Base-by-base conservation (phyloP, 352 stramenopile species). In the Phytophthora niederhauseri region DNA sequence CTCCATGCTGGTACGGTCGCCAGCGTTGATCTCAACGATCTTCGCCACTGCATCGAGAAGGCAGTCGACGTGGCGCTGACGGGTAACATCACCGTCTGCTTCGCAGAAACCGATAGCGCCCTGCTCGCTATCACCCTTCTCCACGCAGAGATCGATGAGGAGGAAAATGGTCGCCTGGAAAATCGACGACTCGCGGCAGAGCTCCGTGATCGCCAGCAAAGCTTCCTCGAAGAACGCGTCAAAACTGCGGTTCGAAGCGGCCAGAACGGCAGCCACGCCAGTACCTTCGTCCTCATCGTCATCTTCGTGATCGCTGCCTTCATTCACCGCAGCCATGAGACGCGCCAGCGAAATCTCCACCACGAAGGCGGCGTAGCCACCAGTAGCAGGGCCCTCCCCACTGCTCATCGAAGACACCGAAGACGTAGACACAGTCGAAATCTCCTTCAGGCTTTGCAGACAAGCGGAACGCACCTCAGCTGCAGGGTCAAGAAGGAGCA, bases 101-200 rank as follows among this genome's bases (percentile, higher is more conserved):
- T 78, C 74, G 41, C 69, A 76, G 72, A 90, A 80, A 73, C 70
- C 28, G 28, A 79, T 57, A 15, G 60, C 49, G 53, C 36, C 15
- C 28, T 75, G 20, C 61, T 62, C 45, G 63, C 66, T 56, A 51
- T 46, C 55, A 45, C 55, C 45, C 41, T 66, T 74, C 48, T 76
- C 64, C 48, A 90, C 61, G 48, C 82, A 92, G 6, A 90, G 49
- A 52, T 90, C 76, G 12, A 91, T 84, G 41, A 95, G 82, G 4
- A 84, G 82, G 57, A 88, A 79, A n/a, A 93, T 86, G 5, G 87
- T 91, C 17, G 85, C 76, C 43, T 91, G 78, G 70, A 95, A 96
- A 68, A 96, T 94, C 20, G 84, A 85, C 6, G 81, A 72, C 52
- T 93, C 82, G 17, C 77, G 76, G 30, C 82, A 94, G 20, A 96